These are phyloP conservation scores for Pedinophyceae sp. DNA, from an alignment of 139 green algal species.

Conservation along the genomic window DNA sequence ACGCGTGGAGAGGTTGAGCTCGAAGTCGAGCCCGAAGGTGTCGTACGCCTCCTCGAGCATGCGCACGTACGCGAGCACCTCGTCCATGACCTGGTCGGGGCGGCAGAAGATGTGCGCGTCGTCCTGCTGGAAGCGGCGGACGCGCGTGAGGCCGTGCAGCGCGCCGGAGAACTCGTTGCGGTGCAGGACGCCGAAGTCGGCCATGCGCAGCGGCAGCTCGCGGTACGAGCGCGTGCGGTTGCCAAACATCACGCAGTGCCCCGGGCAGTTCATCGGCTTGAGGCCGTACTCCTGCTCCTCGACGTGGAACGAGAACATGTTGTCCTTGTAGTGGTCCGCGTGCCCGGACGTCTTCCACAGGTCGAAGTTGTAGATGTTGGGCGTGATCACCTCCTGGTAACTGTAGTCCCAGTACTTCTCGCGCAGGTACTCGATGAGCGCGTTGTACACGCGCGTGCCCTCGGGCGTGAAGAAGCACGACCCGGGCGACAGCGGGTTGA, in stretches of 20 bases:
- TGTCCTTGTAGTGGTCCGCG: slow-evolving; percentile 93
- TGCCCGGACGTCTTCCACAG: slow-evolving; percentile 89
- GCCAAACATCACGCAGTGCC: slow-evolving; percentile 93
- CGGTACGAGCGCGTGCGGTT: slow-evolving; percentile 74
- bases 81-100: slow-evolving; percentile 66
- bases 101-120: slow-evolving; percentile 98
- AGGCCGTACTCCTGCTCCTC: slow-evolving; percentile 88
- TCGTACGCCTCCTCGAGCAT: slow-evolving; percentile 86
- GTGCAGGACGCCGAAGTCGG: slow-evolving; percentile 97
- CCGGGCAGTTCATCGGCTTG: slow-evolving; percentile 99
- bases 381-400: slow-evolving; percentile 91
- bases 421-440: slow-evolving; percentile 43
- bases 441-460: slow-evolving; percentile 87
- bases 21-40: slow-evolving; percentile 85
- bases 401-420: slow-evolving; percentile 96
- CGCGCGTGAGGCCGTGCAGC: slow-evolving; percentile 68
- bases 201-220: slow-evolving; percentile 82
- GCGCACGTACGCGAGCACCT: slow-evolving; percentile 66
- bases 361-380: slow-evolving; percentile 99
- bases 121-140: slow-evolving; percentile 94
- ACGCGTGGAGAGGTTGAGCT: slow-evolving; percentile 83
- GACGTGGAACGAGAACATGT: slow-evolving; percentile 94
- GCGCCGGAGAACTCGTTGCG: slow-evolving; percentile 84
- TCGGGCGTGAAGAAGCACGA: slow-evolving; percentile 88
- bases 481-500: slow-evolving; percentile 76